Evolutionary conservation across 202 grass and related monocot species (phyloP).

Genomic region (Brachypodium distachyon): DNA sequence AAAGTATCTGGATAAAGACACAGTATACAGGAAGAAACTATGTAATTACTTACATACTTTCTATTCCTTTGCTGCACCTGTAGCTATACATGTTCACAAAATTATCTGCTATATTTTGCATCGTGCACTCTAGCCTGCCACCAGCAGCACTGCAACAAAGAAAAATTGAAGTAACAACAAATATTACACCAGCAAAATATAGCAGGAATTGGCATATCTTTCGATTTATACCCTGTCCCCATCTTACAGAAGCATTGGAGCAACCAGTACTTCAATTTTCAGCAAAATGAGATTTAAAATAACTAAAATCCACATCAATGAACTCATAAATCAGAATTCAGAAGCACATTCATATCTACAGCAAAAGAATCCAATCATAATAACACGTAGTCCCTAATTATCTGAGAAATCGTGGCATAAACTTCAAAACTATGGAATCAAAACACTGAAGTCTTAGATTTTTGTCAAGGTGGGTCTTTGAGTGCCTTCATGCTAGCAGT

Average conservation of each 20-base stretch:
- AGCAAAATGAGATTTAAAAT: not conserved
- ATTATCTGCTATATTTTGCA: constrained; percentile 96
- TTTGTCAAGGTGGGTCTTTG: not conserved
- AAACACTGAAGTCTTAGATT: not conserved
- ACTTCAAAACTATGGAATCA: not conserved
- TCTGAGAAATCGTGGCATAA: not conserved
- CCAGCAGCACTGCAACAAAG: constrained; percentile 51
- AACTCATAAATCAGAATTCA: not conserved
- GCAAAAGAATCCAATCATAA: not conserved
- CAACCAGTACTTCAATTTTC: not conserved
- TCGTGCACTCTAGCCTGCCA: constrained; percentile 89
- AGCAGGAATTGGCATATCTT: not conserved
- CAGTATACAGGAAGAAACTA: not conserved
- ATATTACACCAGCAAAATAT: not conserved
- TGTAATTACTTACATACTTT: constrained; percentile 70
- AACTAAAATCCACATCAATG: not conserved
- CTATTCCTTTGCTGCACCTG: constrained; percentile 60
- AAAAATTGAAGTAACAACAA: not conserved
- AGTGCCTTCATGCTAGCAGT: not conserved
- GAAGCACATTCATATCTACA: constrained; percentile 17
- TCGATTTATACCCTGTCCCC: not conserved
- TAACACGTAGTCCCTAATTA: not conserved
- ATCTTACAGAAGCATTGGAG: not conserved
- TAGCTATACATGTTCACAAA: constrained; percentile 68
- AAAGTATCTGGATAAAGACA: not conserved